phyloP scores from a whole-genome alignment of 768 basidiomycete species.

The Russula vinacea region DNA sequence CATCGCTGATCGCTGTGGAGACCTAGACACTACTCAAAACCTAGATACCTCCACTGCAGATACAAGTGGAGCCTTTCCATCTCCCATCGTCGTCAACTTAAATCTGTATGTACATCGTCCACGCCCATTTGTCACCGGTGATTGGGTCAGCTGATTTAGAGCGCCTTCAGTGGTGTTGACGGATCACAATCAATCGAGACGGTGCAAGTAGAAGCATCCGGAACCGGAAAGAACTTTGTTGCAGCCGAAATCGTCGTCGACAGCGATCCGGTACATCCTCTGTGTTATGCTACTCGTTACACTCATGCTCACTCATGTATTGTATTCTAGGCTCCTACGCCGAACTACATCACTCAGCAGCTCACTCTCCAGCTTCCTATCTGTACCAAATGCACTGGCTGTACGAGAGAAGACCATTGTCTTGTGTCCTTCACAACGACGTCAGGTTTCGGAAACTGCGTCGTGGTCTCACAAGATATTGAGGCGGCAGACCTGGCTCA shows the following conservation, averaged over 20 bases:
- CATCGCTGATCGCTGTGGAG: no score
- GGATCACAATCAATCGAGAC: conserved; percentile 39
- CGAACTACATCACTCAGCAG: conserved; percentile 39
- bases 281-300: no score
- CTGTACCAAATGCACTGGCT: conserved; percentile 51
- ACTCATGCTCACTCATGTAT: neutral
- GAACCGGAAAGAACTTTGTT: conserved; percentile 36
- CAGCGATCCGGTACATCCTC: no score
- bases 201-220: conserved; percentile 45
- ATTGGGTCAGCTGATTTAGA: conserved; percentile 36
- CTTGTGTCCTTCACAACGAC: conserved; percentile 50
- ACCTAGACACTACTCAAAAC: conserved; percentile 40
- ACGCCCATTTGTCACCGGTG: conserved; percentile 42
- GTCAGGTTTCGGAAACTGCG: conserved; percentile 54
- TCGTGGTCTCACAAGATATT: conserved; percentile 41
- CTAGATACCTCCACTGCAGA: conserved; percentile 39
- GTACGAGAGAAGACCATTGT: conserved; percentile 44
- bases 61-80: conserved; percentile 44
- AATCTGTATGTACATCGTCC: conserved; percentile 41
- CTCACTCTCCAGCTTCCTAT: conserved; percentile 47
- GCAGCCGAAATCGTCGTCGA: conserved; percentile 38
- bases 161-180: conserved; percentile 40
- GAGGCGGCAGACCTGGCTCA: no score
- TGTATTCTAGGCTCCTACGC: conserved; percentile 43
- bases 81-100: conserved; percentile 46